phyloP scores from a whole-genome alignment of 2,329 filamentous ascomycete genomes.

The Penicillium sp. region DNA sequence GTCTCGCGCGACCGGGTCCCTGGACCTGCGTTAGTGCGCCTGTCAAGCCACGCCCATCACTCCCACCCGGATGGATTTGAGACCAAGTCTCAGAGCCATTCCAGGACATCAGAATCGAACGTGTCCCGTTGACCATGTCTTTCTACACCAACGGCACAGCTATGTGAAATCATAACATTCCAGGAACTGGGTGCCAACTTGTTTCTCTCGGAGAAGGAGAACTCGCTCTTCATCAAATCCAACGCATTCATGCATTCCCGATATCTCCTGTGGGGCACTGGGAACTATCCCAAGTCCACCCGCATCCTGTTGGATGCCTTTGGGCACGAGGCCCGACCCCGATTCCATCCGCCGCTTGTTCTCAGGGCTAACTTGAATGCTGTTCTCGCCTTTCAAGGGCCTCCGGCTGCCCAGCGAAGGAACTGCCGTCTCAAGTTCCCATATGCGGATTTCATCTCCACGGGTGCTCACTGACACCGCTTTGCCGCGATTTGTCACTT shows the following conservation, averaged over 20 bases:
- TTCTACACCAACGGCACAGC: conserved; percentile 2
- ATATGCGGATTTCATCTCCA: conserved; percentile 79
- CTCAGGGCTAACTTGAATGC: conserved; percentile 53
- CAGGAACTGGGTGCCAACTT: conserved; percentile 67
- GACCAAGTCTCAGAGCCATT: background rate
- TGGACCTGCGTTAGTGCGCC: conserved; percentile 12
- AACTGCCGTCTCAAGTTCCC: conserved; percentile 78
- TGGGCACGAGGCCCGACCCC: background rate
- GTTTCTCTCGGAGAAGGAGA: conserved; percentile 74
- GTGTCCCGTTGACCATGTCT: background rate
- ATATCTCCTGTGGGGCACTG: conserved; percentile 39
- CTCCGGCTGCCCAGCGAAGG: conserved; percentile 47
- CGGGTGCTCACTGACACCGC: conserved; percentile 82
- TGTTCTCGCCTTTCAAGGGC: conserved; percentile 48
- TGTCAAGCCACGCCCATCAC: background rate
- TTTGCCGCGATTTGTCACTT: conserved; percentile 80
- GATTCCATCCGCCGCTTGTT: conserved; percentile 15
- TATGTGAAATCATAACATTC: conserved; percentile 85
- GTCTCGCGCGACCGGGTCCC: conserved; percentile 3
- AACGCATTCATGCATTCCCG: conserved; percentile 62
- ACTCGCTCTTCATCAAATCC: conserved; percentile 91
- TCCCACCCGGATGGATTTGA: background rate
- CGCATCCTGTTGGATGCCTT: background rate
- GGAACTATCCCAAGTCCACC: conserved; percentile 13
- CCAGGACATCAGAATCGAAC: background rate